A percentile compares a stretch with the other conserved stretches of the same genome.
These are phyloP conservation scores for Gossypium armourianum DNA, from an alignment of 441 rosid species.

Conservation along the genomic window DNA sequence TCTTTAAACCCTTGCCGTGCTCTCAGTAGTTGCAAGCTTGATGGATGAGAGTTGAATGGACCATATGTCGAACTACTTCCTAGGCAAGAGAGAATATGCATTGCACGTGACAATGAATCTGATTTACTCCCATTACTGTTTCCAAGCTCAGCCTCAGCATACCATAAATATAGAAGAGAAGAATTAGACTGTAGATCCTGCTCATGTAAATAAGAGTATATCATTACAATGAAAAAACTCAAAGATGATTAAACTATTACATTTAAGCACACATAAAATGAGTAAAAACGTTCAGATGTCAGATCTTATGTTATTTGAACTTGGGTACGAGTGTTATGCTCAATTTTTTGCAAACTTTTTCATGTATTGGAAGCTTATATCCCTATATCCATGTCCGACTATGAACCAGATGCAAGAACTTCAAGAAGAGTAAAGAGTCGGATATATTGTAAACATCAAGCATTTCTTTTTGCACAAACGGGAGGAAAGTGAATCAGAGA, in stretches of 20 bases:
- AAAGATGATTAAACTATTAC: not conserved
- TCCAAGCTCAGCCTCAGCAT: slow-evolving; percentile 70
- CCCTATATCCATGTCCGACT: not conserved
- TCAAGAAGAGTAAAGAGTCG: not conserved
- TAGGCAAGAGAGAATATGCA: slow-evolving; percentile 63
- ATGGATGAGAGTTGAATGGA: slow-evolving; percentile 57
- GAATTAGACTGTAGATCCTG: slow-evolving; percentile 63
- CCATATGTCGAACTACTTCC: slow-evolving; percentile 57
- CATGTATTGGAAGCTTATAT: not conserved
- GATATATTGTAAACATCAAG: not conserved
- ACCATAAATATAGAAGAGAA: slow-evolving; percentile 69
- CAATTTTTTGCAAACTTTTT: not conserved
- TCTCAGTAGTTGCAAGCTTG: slow-evolving; percentile 67
- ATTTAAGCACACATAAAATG: slow-evolving; percentile 1
- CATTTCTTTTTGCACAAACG: not conserved
- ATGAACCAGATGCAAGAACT: not conserved
- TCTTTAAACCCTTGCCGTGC: slow-evolving; percentile 86
- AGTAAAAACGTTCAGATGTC: slow-evolving; percentile 1
- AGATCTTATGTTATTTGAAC: not conserved
- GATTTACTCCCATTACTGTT: slow-evolving; percentile 21
- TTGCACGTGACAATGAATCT: slow-evolving; percentile 50
- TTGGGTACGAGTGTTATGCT: not conserved
- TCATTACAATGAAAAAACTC: not conserved
- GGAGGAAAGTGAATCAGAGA: not conserved
- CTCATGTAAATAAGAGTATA: slow-evolving; percentile 9